phyloP scores from a whole-genome alignment of 768 basidiomycete genomes.

The Tricholoma furcatifolium region DNA sequence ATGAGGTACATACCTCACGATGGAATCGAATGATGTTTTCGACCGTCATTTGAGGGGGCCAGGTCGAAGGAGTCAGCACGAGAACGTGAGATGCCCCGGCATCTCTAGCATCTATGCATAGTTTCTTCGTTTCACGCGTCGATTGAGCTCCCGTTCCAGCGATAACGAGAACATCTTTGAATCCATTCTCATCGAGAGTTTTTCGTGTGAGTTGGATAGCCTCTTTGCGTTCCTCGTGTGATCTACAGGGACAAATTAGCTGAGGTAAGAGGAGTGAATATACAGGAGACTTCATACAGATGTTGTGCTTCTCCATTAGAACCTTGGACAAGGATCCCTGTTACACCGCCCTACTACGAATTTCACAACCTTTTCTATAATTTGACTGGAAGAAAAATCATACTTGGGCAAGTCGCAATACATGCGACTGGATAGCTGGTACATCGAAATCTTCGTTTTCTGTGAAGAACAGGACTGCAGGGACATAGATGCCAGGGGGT shows the following conservation, averaged over 20 bases:
- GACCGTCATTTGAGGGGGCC: slow-evolving; percentile 61
- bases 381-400: slow-evolving; percentile 19
- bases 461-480: slow-evolving; percentile 74
- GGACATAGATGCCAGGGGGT: slow-evolving; percentile 73
- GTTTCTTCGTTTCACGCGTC: slow-evolving; percentile 67
- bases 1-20: slow-evolving; percentile 42
- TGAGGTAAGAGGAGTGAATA: neutral
- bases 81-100: slow-evolving; percentile 83
- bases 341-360: slow-evolving; percentile 59
- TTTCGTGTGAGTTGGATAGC: slow-evolving; percentile 64
- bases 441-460: slow-evolving; percentile 71
- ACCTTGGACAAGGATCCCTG: slow-evolving; percentile 72
- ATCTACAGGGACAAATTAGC: slow-evolving; percentile 26
- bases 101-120: slow-evolving; percentile 71
- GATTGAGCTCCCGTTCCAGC: slow-evolving; percentile 86
- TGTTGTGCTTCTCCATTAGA: slow-evolving; percentile 79
- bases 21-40: slow-evolving; percentile 69
- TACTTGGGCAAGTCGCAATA: slow-evolving; percentile 73
- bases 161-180: slow-evolving; percentile 64
- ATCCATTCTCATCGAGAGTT: slow-evolving; percentile 73
- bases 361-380: slow-evolving; percentile 13
- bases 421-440: slow-evolving; percentile 62
- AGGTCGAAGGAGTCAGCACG: slow-evolving; percentile 72
- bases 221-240: slow-evolving; percentile 65
- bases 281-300: slow-evolving; percentile 32